These are phyloP conservation scores for Daedalea quercina DNA, from an alignment of 768 basidiomycete species.

Conservation along the genomic window DNA sequence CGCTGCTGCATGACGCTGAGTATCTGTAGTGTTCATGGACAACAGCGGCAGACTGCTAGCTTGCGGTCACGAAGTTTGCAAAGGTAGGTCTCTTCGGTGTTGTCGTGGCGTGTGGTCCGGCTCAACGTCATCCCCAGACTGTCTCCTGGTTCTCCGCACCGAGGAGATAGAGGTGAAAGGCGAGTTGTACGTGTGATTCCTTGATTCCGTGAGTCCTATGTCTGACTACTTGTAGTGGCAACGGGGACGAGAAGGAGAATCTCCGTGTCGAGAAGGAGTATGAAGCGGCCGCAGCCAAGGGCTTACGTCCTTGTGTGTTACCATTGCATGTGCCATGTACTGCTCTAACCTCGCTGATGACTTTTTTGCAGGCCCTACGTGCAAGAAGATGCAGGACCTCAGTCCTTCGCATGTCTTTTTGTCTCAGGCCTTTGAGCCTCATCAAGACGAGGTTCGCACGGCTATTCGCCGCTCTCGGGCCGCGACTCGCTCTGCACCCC, in stretches of 20 bases:
- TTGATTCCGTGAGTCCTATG: background rate
- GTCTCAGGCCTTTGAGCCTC: slow-evolving; percentile 62
- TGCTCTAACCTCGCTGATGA: background rate
- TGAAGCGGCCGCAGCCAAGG: slow-evolving; percentile 50
- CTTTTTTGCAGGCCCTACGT: slow-evolving; percentile 47
- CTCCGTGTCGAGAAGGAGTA: slow-evolving; percentile 46
- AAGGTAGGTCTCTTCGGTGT: slow-evolving; percentile 30
- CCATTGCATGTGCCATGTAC: background rate
- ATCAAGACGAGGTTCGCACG: slow-evolving; percentile 45
- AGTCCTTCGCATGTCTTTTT: slow-evolving; percentile 47
- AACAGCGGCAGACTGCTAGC: slow-evolving; percentile 52
- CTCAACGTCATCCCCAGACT: slow-evolving; percentile 31
- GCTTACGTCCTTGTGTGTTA: slow-evolving; percentile 49
- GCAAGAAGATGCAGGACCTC: slow-evolving; percentile 59
- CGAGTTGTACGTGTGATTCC: slow-evolving; percentile 41
- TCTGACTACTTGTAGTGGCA: slow-evolving; percentile 32
- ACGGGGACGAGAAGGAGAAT: slow-evolving; percentile 51
- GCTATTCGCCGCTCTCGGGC: slow-evolving; percentile 31
- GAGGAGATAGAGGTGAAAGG: slow-evolving; percentile 50
- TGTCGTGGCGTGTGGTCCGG: background rate
- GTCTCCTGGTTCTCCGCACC: slow-evolving; percentile 45
- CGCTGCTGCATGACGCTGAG: background rate
- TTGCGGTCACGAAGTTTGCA: slow-evolving; percentile 66
- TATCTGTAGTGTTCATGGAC: slow-evolving; percentile 35
- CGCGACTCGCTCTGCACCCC: background rate